Percentiles rank a stretch among this genome's conserved stretches.
These are phyloP conservation scores for Bruguiera parviflora DNA, from an alignment of 345 rosid genomes.

Conservation along the genomic window DNA sequence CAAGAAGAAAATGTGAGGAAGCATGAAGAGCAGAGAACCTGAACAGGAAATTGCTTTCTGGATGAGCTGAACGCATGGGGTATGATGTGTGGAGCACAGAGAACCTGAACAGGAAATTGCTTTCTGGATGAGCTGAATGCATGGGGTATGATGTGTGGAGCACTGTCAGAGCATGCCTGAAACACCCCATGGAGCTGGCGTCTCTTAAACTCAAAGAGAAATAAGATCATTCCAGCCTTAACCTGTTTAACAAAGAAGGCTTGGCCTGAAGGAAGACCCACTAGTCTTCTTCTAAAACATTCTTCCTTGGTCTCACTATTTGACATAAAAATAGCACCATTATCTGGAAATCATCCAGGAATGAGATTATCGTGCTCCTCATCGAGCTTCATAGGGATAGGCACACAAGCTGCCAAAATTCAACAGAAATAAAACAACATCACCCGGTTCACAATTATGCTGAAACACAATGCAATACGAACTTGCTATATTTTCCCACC, in stretches of 20 bases:
- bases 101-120: slow-evolving; percentile 76
- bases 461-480: neutral
- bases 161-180: slow-evolving; percentile 56
- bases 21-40: slow-evolving; percentile 35
- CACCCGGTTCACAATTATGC: neutral
- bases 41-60: slow-evolving; percentile 71
- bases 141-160: slow-evolving; percentile 51
- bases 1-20: neutral
- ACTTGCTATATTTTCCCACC: too few relatives aligned
- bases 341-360: slow-evolving; percentile 41
- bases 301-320: slow-evolving; percentile 41
- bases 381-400: too few relatives aligned
- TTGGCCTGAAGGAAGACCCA: slow-evolving; percentile 54
- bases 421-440: slow-evolving; percentile 13
- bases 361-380: too few relatives aligned
- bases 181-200: slow-evolving; percentile 68
- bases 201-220: slow-evolving; percentile 61
- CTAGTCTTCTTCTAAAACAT: slow-evolving; percentile 41
- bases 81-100: slow-evolving; percentile 47
- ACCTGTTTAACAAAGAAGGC: slow-evolving; percentile 49
- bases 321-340: slow-evolving; percentile 78
- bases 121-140: slow-evolving; percentile 56
- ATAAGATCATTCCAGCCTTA: slow-evolving; percentile 68
- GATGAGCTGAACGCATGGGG: slow-evolving; percentile 51
- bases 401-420: slow-evolving; percentile 30